Percentiles rank a stretch among this genome's conserved stretches.
Conservation (phyloP, 139 green algal genomes). For the Chlorokybus atmophyticus region DNA sequence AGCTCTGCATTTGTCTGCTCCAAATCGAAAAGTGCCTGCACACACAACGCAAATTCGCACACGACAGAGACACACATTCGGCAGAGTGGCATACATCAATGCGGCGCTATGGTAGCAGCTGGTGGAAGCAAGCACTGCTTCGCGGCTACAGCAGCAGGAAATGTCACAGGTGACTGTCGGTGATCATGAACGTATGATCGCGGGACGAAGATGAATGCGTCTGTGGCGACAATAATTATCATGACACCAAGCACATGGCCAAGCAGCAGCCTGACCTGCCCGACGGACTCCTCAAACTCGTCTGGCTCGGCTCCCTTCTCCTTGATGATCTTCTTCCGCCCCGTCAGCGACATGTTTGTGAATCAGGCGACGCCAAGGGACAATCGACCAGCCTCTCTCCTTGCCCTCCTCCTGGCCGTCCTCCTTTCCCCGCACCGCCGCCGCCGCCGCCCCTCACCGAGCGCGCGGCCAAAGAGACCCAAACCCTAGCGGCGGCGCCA, state of each 20-base stretch:
- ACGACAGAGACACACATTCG: background rate
- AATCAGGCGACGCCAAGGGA: too few relatives aligned
- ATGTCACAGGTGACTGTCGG: background rate
- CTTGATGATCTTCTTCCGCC: conserved; percentile 96
- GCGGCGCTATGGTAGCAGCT: background rate
- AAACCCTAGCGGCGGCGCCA: too few relatives aligned
- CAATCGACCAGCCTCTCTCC: too few relatives aligned
- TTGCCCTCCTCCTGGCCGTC: too few relatives aligned
- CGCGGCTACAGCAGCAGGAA: background rate
- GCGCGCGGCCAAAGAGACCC: too few relatives aligned
- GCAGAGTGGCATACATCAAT: background rate
- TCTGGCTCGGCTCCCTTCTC: conserved; percentile 78
- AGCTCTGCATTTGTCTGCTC: conserved; percentile 97
- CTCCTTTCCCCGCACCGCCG: too few relatives aligned
- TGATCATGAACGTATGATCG: background rate
- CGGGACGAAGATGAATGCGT: background rate
- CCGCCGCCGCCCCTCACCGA: too few relatives aligned
- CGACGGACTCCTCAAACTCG: conserved; percentile 92
- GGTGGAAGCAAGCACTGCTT: background rate
- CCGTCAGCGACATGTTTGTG: conserved; percentile 49
- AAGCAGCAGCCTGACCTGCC: conserved; percentile 60
- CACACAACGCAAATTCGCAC: background rate
- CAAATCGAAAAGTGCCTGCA: conserved; percentile 95
- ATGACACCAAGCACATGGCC: background rate
- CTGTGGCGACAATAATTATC: conserved; percentile 6